Evolutionary conservation across 2,329 filamentous ascomycete genomes (phyloP).

Genomic region (Fusarium pseudoanthophilum): DNA sequence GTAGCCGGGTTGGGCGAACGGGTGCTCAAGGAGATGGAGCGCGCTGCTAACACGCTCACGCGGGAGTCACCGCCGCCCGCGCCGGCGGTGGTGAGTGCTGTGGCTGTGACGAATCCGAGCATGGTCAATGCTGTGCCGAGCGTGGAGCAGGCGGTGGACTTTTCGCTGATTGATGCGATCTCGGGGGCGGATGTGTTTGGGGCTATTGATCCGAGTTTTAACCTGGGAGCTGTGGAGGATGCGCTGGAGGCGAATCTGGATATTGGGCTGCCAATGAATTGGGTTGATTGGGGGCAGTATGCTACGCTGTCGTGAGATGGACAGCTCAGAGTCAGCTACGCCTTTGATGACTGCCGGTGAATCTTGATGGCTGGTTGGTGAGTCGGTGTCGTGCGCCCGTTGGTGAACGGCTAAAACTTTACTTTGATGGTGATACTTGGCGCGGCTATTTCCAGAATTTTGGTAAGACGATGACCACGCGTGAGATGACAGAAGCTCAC

Average conservation of each 20-base stretch:
- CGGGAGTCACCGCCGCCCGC: constrained; percentile 48
- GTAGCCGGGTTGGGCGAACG: constrained; percentile 66
- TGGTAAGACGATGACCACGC: background rate
- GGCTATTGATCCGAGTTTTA: constrained; percentile 65
- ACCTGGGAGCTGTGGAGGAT: constrained; percentile 64
- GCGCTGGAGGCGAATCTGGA: constrained; percentile 66
- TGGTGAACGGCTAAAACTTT: background rate
- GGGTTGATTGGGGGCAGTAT: constrained; percentile 58
- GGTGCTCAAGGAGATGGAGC: constrained; percentile 66
- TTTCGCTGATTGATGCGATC: constrained; percentile 55
- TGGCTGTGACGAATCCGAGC: constrained; percentile 38
- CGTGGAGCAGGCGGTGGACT: constrained; percentile 53
- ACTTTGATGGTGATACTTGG: background rate
- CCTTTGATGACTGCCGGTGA: background rate
- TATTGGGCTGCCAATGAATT: constrained; percentile 63
- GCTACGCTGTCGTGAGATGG: constrained; percentile 38
- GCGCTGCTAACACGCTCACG: constrained; percentile 60
- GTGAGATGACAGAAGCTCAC: background rate
- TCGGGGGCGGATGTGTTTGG: constrained; percentile 65
- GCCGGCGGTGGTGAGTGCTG: constrained; percentile 8
- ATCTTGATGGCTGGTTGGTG: background rate
- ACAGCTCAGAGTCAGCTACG: constrained; percentile 4
- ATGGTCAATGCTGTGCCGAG: constrained; percentile 44
- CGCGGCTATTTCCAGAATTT: background rate
- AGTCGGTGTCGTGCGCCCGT: background rate